Conservation (phyloP, 1,284 basidiomycete species). For the Polyporus tsugae region DNA sequence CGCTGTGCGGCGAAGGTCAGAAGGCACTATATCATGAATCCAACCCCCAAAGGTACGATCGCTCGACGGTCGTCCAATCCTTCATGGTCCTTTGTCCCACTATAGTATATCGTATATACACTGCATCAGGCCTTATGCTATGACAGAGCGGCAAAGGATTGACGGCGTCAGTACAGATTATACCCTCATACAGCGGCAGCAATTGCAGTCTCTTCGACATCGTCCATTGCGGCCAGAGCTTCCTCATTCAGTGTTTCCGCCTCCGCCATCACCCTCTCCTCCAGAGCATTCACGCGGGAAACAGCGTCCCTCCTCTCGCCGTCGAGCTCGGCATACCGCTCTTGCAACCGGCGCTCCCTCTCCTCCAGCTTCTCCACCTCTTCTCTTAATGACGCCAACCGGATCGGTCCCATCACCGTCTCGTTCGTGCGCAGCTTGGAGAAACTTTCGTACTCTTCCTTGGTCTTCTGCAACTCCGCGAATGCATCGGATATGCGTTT, state of each 20-base stretch:
- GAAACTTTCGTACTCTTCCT: constrained; percentile 84
- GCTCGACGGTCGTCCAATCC: not conserved
- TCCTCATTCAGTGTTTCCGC: constrained; percentile 85
- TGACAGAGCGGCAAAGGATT: no score
- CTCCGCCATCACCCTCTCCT: constrained; percentile 82
- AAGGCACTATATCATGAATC: constrained; percentile 5
- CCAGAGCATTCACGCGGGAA: constrained; percentile 66
- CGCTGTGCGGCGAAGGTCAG: constrained; percentile 20
- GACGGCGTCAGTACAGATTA: not conserved
- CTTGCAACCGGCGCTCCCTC: constrained; percentile 81
- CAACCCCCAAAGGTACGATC: constrained; percentile 17
- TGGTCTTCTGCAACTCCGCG: constrained; percentile 70
- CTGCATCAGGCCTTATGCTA: not conserved
- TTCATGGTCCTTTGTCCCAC: not conserved
- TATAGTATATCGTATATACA: not conserved
- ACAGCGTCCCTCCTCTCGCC: constrained; percentile 73
- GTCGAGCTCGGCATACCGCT: constrained; percentile 84
- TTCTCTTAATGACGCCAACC: constrained; percentile 79
- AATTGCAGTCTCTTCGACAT: constrained; percentile 31
- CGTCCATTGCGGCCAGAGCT: constrained; percentile 69
- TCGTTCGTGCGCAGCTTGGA: constrained; percentile 77
- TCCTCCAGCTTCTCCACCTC: constrained; percentile 85
- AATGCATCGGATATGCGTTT: constrained; percentile 76
- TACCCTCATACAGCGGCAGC: constrained; percentile 10
- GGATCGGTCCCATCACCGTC: constrained; percentile 73